phyloP scores from a whole-genome alignment of 1,284 basidiomycete genomes.

The Trichosporon sp. region DNA sequence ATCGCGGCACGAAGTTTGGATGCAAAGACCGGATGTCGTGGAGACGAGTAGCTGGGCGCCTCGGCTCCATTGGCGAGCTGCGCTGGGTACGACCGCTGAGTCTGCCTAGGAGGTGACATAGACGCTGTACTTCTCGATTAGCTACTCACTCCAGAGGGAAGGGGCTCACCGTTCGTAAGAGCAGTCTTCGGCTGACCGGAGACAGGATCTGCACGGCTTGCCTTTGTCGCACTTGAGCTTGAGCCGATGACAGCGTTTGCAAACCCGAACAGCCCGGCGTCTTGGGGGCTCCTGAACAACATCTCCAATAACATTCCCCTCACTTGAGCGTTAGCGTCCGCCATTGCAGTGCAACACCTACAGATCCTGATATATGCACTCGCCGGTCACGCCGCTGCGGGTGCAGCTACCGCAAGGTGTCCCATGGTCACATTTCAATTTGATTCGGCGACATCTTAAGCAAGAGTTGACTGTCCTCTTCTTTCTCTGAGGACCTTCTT shows the following conservation, averaged over 20 bases:
- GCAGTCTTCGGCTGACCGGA: constrained; percentile 12
- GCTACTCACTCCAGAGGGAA: not conserved
- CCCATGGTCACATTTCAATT: constrained; percentile 7
- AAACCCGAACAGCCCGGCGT: constrained; percentile 23
- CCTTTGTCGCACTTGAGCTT: constrained; percentile 26
- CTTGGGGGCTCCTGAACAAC: not conserved
- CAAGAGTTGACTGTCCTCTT: constrained; percentile 2
- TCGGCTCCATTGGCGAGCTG: not conserved
- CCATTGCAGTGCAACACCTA: not conserved
- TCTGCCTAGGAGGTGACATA: not conserved
- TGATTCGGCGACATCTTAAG: constrained; percentile 5
- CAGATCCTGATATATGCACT: constrained; percentile 7
- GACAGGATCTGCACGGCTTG: constrained; percentile 23
- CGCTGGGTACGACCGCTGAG: not conserved
- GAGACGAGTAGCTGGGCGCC: not conserved
- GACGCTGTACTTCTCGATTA: not conserved
- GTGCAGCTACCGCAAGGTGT: not conserved
- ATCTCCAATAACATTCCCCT: constrained; percentile 5
- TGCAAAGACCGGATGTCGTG: not conserved
- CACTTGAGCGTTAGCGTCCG: not conserved
- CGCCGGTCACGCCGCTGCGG: constrained; percentile 4
- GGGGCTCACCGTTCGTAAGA: constrained; percentile 1
- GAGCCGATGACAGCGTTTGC: constrained; percentile 25
- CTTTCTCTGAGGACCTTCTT: not conserved
- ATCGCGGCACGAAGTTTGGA: not conserved